Evolutionary conservation across 2,329 filamentous ascomycete genomes (phyloP).

Genomic region (Ceratocystis destructans): DNA sequence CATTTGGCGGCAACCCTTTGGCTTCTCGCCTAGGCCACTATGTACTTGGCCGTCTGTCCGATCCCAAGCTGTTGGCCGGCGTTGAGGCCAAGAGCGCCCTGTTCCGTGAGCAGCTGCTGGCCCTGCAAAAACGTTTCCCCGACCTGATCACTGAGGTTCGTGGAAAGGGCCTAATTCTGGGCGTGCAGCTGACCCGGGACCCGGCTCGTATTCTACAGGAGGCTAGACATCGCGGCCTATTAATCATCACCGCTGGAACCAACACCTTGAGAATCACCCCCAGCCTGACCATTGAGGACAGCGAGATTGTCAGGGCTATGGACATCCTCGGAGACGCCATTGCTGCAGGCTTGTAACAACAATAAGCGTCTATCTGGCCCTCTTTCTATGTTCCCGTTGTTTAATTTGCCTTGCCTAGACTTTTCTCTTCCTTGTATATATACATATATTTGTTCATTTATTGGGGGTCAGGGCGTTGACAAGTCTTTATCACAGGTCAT

Average conservation of each 20-base stretch:
- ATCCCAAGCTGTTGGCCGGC: conserved; percentile 51
- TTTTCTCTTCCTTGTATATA: conserved; percentile 10
- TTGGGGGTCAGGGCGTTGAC: conserved; percentile 2
- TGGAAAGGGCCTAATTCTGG: conserved; percentile 73
- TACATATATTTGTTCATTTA: background rate
- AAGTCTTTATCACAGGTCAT: background rate
- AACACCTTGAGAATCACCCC: conserved; percentile 91
- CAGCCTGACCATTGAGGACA: conserved; percentile 63
- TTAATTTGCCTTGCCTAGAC: background rate
- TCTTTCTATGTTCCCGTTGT: background rate
- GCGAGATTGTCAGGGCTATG: conserved; percentile 67
- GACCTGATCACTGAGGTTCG: conserved; percentile 63
- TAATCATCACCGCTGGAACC: conserved; percentile 84
- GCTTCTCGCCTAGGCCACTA: conserved; percentile 74
- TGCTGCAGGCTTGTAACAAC: conserved; percentile 28
- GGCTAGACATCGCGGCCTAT: conserved; percentile 69
- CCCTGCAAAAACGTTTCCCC: conserved; percentile 41
- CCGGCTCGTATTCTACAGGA: conserved; percentile 65
- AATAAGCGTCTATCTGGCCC: background rate
- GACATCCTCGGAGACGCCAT: conserved; percentile 59
- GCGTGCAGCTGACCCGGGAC: conserved; percentile 66
- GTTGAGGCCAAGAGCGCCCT: conserved; percentile 52
- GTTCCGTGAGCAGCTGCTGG: conserved; percentile 36
- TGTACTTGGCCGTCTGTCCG: conserved; percentile 63
- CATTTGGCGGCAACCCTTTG: conserved; percentile 84